These are phyloP conservation scores for Tetrastigma voinierianum DNA, from an alignment of 164 flowering plant species.

Conservation along the genomic window DNA sequence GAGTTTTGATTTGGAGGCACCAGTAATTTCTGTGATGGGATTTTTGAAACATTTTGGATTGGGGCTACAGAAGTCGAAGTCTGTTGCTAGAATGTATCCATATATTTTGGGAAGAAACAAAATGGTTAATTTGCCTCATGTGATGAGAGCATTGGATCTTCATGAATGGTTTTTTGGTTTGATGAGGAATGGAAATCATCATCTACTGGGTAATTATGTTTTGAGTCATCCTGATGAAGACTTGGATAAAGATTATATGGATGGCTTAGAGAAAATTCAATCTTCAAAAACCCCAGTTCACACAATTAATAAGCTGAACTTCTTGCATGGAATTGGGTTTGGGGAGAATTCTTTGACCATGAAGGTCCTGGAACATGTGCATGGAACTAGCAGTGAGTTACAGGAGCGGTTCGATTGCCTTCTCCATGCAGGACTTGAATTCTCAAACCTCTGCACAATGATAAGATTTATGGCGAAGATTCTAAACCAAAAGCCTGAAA, in stretches of 20 bases:
- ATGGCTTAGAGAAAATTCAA: slow-evolving; percentile 33
- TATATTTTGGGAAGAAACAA: slow-evolving; percentile 57
- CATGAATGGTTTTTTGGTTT: slow-evolving; percentile 54
- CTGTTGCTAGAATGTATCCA: slow-evolving; percentile 34
- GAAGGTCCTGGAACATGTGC: slow-evolving; percentile 34
- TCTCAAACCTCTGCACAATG: slow-evolving; percentile 49
- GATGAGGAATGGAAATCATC: slow-evolving; percentile 41
- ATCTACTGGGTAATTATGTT: slow-evolving; percentile 34
- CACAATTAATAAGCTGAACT: slow-evolving; percentile 42
- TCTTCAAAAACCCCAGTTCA: slow-evolving; percentile 23
- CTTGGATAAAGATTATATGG: slow-evolving; percentile 27
- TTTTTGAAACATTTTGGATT: slow-evolving; percentile 53
- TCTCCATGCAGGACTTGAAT: slow-evolving; percentile 41
- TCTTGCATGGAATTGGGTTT: slow-evolving; percentile 61
- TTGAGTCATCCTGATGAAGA: slow-evolving; percentile 30
- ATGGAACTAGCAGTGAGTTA: slow-evolving; percentile 44
- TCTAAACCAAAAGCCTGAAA: slow-evolving; percentile 46
- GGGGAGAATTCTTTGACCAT: slow-evolving; percentile 57
- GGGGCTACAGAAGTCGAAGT: slow-evolving; percentile 16
- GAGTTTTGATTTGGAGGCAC: slow-evolving; percentile 39
- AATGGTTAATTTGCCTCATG: slow-evolving; percentile 57
- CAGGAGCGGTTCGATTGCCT: slow-evolving; percentile 59
- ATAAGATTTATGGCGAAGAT: slow-evolving; percentile 40
- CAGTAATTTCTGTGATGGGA: slow-evolving; percentile 38
- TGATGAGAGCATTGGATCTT: slow-evolving; percentile 55